These are phyloP conservation scores for Ustilago shanxiensis DNA, from an alignment of 1,284 basidiomycete species.

Conservation along the genomic window DNA sequence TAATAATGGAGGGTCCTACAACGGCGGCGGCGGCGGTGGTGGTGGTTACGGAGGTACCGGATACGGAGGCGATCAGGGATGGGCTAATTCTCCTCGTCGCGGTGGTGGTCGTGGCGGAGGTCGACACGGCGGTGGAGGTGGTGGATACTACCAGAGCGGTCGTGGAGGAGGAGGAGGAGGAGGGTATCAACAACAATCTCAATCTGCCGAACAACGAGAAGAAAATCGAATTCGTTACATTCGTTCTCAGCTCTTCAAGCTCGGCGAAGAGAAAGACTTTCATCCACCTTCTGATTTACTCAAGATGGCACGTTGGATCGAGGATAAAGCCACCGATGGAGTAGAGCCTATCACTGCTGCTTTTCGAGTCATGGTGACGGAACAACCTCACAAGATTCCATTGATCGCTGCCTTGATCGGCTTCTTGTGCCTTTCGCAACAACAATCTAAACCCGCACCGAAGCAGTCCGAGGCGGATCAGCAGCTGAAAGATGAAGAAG, in stretches of 20 bases:
- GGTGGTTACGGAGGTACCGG: not conserved
- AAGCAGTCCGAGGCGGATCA: not conserved
- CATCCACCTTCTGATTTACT: slow-evolving; percentile 59
- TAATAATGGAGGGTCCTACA: too few relatives aligned
- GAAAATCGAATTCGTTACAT: slow-evolving; percentile 49
- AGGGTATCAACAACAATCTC: slow-evolving; percentile 12
- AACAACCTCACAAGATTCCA: slow-evolving; percentile 62
- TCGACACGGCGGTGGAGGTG: slow-evolving; percentile 25
- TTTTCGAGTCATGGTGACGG: slow-evolving; percentile 62
- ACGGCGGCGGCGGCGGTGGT: slow-evolving; percentile 7
- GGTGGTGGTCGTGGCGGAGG: slow-evolving; percentile 37
- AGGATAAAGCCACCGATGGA: slow-evolving; percentile 48
- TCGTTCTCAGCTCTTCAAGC: slow-evolving; percentile 53
- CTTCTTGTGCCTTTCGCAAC: slow-evolving; percentile 58
- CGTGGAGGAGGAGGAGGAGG: slow-evolving; percentile 13
- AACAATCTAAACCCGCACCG: slow-evolving; percentile 23
- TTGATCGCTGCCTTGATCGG: slow-evolving; percentile 65
- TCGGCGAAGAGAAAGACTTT: slow-evolving; percentile 58
- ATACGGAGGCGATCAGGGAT: slow-evolving; percentile 31
- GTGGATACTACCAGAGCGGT: slow-evolving; percentile 23
- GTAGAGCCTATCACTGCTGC: slow-evolving; percentile 51
- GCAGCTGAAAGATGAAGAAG: not conserved
- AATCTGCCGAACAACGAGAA: slow-evolving; percentile 41
- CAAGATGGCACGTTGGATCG: slow-evolving; percentile 61
- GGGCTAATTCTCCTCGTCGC: slow-evolving; percentile 43